Evolutionary conservation across 371 early-diverging fungal genomes (phyloP).

Genomic region (Mortierella sp.): DNA sequence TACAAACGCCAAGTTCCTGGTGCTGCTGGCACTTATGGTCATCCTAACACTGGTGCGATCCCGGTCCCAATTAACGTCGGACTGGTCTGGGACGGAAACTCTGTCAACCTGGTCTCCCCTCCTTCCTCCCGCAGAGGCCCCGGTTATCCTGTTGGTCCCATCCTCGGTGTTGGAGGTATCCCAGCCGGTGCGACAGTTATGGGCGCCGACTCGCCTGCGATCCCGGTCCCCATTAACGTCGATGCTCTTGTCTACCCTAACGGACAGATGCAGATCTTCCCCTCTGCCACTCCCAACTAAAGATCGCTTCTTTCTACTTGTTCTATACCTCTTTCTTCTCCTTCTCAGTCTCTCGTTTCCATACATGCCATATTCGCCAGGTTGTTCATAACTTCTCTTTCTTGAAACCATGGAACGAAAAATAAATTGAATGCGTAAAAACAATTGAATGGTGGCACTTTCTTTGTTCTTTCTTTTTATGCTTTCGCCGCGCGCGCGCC

Average conservation of each 20-base stretch:
- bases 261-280: conserved; percentile 28
- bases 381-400: too few species aligned
- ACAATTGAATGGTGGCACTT: background rate
- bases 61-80: background rate
- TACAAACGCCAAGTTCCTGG: background rate
- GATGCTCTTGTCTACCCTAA: conserved; percentile 34
- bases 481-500: background rate
- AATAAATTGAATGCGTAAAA: too few species aligned
- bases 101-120: background rate
- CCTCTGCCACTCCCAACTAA: background rate
- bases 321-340: background rate
- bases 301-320: background rate
- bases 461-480: background rate
- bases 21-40: background rate
- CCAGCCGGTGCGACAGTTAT: background rate
- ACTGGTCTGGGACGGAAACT: background rate
- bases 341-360: too few species aligned
- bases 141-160: background rate
- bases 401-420: too few species aligned
- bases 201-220: conserved; percentile 4
- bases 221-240: conserved; percentile 44
- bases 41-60: background rate
- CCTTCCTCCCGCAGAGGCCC: background rate
- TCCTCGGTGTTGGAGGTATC: background rate
- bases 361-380: too few species aligned